Percentiles rank a stretch among this genome's conserved stretches.
phyloP scores from a whole-genome alignment of 2,329 filamentous ascomycete genomes.

The Alternaria postmessia region DNA sequence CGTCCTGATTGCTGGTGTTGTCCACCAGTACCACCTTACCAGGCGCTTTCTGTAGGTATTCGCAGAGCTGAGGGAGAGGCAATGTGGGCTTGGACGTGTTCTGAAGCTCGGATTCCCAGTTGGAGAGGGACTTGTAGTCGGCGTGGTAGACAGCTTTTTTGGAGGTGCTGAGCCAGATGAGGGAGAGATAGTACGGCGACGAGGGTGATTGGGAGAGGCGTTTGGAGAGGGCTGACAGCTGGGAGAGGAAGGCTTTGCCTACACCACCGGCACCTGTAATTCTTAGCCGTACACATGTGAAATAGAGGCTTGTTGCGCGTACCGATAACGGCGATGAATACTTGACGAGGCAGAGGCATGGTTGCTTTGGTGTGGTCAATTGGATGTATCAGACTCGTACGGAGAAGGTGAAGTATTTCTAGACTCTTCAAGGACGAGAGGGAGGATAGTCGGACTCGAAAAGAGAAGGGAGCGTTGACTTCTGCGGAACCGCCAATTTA shows the following conservation, averaged over 20 bases:
- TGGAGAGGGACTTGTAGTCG: conserved; percentile 73
- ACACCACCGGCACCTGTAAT: conserved; percentile 84
- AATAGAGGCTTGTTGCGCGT: conserved; percentile 5
- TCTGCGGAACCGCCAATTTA: conserved; percentile 20
- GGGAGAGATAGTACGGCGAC: conserved; percentile 73
- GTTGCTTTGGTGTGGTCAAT: conserved; percentile 2
- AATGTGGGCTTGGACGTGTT: conserved; percentile 71
- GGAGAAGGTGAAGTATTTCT: not conserved
- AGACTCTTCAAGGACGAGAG: not conserved
- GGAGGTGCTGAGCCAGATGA: conserved; percentile 87
- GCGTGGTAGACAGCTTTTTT: conserved; percentile 80
- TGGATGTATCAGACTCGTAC: conserved; percentile 1
- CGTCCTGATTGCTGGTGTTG: conserved; percentile 90
- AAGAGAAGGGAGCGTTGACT: not conserved
- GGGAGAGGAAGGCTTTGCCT: conserved; percentile 86
- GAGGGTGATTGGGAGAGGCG: conserved; percentile 62
- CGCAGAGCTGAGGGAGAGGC: conserved; percentile 72
- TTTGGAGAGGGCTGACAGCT: conserved; percentile 73
- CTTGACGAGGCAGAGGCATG: conserved; percentile 54
- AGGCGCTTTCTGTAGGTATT: conserved; percentile 80
- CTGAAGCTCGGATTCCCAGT: conserved; percentile 68
- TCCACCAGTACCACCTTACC: conserved; percentile 86
- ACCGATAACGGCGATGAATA: conserved; percentile 60
- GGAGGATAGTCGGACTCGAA: not conserved
- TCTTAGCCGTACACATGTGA: conserved; percentile 14